Evolutionary conservation across 2,329 filamentous ascomycete genomes (phyloP), one percentile per base, ranked within the genome.

Genomic region (Parascedosporium putredinis): DNA sequence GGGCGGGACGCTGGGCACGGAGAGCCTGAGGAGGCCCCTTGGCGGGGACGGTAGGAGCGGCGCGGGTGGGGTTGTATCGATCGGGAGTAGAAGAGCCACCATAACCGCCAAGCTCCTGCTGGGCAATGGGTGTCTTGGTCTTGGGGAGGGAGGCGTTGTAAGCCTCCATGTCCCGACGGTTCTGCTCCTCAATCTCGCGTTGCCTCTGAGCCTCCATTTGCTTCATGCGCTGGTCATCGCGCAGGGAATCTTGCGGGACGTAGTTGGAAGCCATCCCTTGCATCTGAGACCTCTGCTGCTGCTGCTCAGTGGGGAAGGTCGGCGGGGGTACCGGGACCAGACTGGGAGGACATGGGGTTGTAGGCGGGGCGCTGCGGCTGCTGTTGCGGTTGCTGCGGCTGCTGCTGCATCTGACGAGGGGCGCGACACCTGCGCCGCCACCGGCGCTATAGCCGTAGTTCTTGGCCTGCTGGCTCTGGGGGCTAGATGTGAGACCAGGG

Each of bases 121-220:
- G 88, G 27, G 90, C 89, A 56, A 93, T 61, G 2, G 88, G 87
- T 9, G 82, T 70, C 62, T 87, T 88, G 55, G 77, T 83, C 71
- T 95, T 86, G 27, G 89, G 91, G 52, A 96, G 70, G 22, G 87
- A 88, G 31, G 88, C 86, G 64, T 97, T 95, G 67, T 95, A 96
- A 16, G 82, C 87, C 62, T 93, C 89, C 57, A 87, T 74, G 47
- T 95, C 88, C 55, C 84, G 79, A 50, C 86, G 77, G 49, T 77
- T 77, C 59, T 83, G 79, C 57, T 88, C 84, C 55, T 81, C 78
- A 2, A 74, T 70, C 55, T 83, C 77, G 38, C 70, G 68, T 51
- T 78, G 72, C 27, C 70, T 68, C 56, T 82, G 78, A 27, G 76
- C 69, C 55, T 85, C 80, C 5, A 73, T 60, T 60, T 85, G 79